These are phyloP conservation scores for Mercurialis annua DNA, from an alignment of 345 rosid species.

Conservation along the genomic window DNA sequence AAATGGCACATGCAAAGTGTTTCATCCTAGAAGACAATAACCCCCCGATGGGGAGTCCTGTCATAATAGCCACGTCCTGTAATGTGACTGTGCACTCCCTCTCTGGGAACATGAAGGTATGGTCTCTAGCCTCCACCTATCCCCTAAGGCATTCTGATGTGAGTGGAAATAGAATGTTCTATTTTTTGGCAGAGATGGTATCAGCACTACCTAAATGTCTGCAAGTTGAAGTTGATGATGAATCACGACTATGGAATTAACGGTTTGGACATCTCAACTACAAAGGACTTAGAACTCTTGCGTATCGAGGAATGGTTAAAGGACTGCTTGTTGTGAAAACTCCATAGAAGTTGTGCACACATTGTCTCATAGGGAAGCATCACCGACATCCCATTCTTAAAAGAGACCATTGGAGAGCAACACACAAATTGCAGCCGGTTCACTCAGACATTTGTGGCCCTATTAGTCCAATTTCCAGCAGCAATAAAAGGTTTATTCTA, in stretches of 20 bases:
- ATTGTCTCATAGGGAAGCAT: neutral
- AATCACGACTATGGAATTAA: neutral
- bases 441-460: too few relatives aligned
- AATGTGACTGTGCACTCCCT: too few relatives aligned
- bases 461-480: neutral
- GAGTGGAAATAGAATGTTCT: too few relatives aligned
- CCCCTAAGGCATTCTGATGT: too few relatives aligned
- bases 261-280: neutral
- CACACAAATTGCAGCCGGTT: accelerated
- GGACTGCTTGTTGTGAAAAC: neutral
- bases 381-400: neutral
- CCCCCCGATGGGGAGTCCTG: too few relatives aligned
- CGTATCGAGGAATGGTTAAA: neutral
- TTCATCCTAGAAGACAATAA: too few relatives aligned
- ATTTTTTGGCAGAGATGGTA: too few relatives aligned
- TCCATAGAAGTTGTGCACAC: accelerated
- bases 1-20: too few relatives aligned
- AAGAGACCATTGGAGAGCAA: neutral
- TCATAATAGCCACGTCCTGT: too few relatives aligned
- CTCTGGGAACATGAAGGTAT: too few relatives aligned
- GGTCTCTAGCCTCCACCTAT: too few relatives aligned
- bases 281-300: neutral
- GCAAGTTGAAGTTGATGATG: neutral
- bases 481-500: neutral
- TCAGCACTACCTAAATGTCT: too few relatives aligned